phyloP scores from a whole-genome alignment of 2,329 filamentous ascomycete genomes.

The Arthrobotrys sinensis region DNA sequence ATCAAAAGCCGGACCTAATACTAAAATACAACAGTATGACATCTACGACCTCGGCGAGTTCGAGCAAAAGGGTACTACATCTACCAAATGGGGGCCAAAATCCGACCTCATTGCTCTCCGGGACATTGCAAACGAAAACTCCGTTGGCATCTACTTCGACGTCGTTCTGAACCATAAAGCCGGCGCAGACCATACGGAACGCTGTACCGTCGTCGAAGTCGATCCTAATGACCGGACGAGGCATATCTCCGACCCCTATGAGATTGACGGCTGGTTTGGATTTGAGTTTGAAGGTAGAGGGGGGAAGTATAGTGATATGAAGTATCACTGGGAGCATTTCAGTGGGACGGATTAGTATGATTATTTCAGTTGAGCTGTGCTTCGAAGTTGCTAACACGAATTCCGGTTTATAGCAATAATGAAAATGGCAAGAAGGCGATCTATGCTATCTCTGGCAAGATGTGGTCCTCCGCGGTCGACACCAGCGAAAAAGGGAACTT shows the following conservation, averaged over 20 bases:
- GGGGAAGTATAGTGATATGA: constrained; percentile 74
- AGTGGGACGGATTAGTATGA: constrained; percentile 59
- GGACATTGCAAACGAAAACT: constrained; percentile 71
- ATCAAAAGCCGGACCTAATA: not conserved
- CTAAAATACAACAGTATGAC: constrained; percentile 71
- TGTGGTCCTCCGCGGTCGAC: constrained; percentile 76
- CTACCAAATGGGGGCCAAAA: constrained; percentile 79
- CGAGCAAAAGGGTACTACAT: constrained; percentile 76
- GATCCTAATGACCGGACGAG: constrained; percentile 74
- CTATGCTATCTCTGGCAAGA: constrained; percentile 77
- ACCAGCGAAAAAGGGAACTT: constrained; percentile 77
- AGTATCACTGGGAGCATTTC: constrained; percentile 73
- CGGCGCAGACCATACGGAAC: constrained; percentile 77
- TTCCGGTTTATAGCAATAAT: constrained; percentile 31
- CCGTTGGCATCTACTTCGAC: constrained; percentile 77
- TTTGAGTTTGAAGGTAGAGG: constrained; percentile 77
- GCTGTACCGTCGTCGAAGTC: constrained; percentile 76
- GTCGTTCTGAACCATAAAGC: constrained; percentile 82
- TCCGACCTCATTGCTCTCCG: constrained; percentile 74
- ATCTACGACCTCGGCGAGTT: constrained; percentile 81
- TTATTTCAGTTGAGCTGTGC: not conserved
- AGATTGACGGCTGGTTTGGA: constrained; percentile 79
- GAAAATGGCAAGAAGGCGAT: constrained; percentile 74
- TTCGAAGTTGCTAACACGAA: constrained; percentile 1
- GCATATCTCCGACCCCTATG: constrained; percentile 72